Percentiles rank a stretch among this genome's conserved stretches.
phyloP scores from a whole-genome alignment of 495 filamentous ascomycete genomes.

The Copromyces sp. region DNA sequence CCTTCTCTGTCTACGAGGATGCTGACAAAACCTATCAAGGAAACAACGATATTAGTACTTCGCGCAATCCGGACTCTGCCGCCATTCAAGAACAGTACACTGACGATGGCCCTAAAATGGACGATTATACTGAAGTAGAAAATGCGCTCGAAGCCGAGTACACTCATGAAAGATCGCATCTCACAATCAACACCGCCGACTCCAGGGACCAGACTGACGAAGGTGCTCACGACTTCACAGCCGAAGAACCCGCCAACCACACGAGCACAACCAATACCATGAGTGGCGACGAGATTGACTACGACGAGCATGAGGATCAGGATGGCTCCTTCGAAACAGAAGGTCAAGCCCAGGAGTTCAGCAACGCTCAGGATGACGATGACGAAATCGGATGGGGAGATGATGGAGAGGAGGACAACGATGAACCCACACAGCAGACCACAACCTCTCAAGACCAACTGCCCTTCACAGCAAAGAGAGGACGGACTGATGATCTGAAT shows the following conservation, averaged over 20 bases:
- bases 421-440: conserved; percentile 7
- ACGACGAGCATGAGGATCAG: conserved; percentile 29
- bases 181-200: conserved; percentile 4
- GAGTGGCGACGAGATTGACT: conserved; percentile 39
- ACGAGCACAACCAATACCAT: conserved; percentile 35
- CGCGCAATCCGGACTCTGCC: conserved; percentile 4
- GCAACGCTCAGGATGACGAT: conserved; percentile 6
- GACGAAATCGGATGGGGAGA: conserved; percentile 39
- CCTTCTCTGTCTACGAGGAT: conserved; percentile 6
- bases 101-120: conserved; percentile 2
- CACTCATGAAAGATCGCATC: conserved; percentile 1
- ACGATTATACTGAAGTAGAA: not conserved
- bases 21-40: conserved; percentile 11
- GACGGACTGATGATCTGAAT: conserved; percentile 22
- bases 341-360: conserved; percentile 6
- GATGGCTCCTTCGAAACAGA: conserved; percentile 5
- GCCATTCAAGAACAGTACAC: conserved; percentile 4
- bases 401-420: conserved; percentile 23
- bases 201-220: conserved; percentile 2
- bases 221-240: not conserved
- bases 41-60: conserved; percentile 12
- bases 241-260: conserved; percentile 9
- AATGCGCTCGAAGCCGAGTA: not conserved
- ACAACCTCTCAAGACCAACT: conserved; percentile 2
- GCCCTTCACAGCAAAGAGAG: conserved; percentile 17